Percentiles rank a stretch among this genome's conserved stretches.
These are phyloP conservation scores for Tribonema minus DNA, from an alignment of 108 stramenopile genomes.

Conservation along the genomic window DNA sequence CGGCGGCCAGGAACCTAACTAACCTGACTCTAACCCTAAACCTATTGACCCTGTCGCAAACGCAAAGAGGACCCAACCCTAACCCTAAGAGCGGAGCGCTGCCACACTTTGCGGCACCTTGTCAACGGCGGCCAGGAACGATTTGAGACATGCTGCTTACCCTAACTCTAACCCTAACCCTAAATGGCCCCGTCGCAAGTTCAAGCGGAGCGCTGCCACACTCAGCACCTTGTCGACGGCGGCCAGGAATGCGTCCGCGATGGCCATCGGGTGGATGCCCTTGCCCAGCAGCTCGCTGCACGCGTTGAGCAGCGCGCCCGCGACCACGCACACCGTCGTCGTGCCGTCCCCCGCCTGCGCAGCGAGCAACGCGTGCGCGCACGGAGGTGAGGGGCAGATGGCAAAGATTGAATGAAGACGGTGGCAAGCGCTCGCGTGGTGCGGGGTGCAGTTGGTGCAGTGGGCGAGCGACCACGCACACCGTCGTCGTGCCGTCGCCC, in stretches of 20 bases:
- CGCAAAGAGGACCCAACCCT: too few species aligned
- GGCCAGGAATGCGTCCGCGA: slow-evolving; percentile 79
- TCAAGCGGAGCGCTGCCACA: too few species aligned
- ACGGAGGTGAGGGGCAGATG: neutral
- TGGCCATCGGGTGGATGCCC: slow-evolving; percentile 94
- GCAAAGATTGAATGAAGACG: neutral
- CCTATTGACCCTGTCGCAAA: too few species aligned
- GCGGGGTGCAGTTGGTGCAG: slow-evolving; percentile 78
- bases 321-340: slow-evolving; percentile 89
- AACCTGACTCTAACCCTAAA: too few species aligned
- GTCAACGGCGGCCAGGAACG: too few species aligned
- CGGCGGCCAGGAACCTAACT: too few species aligned
- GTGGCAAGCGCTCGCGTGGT: neutral
- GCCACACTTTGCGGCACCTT: too few species aligned
- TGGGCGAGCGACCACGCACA: slow-evolving; percentile 94
- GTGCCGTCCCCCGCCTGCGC: slow-evolving; percentile 86
- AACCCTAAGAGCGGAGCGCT: too few species aligned
- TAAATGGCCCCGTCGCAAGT: too few species aligned
- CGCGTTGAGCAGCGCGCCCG: slow-evolving; percentile 90
- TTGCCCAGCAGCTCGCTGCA: slow-evolving; percentile 63
- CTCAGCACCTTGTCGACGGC: slow-evolving; percentile 36
- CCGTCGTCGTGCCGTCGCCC: slow-evolving; percentile 86
- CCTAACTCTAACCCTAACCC: too few species aligned
- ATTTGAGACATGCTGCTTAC: too few species aligned
- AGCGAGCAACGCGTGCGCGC: too few species aligned